Conservation (phyloP, 441 rosid genomes). For the Daphne laureola region DNA sequence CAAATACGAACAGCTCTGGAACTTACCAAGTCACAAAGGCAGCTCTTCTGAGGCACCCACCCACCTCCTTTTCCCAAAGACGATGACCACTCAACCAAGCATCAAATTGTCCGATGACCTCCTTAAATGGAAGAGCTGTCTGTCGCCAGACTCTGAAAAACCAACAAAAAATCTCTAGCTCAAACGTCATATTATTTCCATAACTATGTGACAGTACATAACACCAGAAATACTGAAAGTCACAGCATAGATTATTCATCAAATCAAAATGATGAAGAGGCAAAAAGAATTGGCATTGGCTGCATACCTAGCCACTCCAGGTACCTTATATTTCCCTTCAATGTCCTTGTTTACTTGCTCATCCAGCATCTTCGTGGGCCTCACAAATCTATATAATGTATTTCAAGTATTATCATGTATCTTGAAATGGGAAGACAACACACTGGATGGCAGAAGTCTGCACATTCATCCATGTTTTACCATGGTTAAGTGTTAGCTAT, state of each 20-base stretch:
- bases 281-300: slow-evolving; percentile 6
- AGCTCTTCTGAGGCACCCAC: slow-evolving; percentile 43
- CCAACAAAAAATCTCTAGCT: background rate
- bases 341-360: slow-evolving; percentile 58
- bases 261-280: too few relatives aligned
- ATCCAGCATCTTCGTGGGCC: slow-evolving; percentile 56
- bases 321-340: slow-evolving; percentile 66
- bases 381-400: slow-evolving; percentile 50
- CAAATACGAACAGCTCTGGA: background rate
- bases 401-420: too few relatives aligned
- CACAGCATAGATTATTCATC: too few relatives aligned
- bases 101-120: slow-evolving; percentile 67
- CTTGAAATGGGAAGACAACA: too few relatives aligned
- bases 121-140: slow-evolving; percentile 66
- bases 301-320: slow-evolving; percentile 76
- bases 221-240: too few relatives aligned
- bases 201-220: too few relatives aligned
- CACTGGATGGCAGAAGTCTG: too few relatives aligned
- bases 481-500: too few relatives aligned
- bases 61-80: slow-evolving; percentile 44
- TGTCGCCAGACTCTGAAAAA: slow-evolving; percentile 83
- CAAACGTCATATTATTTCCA: too few relatives aligned
- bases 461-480: too few relatives aligned
- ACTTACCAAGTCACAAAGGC: slow-evolving; percentile 85
- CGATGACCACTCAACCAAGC: slow-evolving; percentile 54